phyloP scores from a whole-genome alignment of 139 green algal species.

The Choricystis sp. region DNA sequence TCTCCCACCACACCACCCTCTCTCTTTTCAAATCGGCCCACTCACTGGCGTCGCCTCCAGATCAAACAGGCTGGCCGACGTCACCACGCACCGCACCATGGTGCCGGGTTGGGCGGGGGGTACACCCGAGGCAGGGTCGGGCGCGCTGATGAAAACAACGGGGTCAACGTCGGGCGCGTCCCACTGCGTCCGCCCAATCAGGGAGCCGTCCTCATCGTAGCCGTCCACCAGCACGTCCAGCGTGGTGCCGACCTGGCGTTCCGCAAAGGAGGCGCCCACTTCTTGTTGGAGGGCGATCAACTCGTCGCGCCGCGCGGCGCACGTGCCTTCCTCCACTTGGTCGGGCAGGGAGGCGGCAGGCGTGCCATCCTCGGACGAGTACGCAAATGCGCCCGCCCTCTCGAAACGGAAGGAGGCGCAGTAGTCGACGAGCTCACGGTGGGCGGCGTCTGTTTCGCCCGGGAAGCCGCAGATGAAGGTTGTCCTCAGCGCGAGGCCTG shows the following conservation, averaged over 20 bases:
- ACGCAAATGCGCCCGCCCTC: conserved; percentile 69
- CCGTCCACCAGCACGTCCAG: conserved; percentile 58
- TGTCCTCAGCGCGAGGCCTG: conserved; percentile 62
- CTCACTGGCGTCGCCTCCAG: conserved; percentile 50
- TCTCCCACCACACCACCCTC: too few relatives aligned
- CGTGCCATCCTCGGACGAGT: conserved; percentile 74
- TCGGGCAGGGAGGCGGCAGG: conserved; percentile 48
- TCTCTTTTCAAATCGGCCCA: not conserved
- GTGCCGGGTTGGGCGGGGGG: conserved; percentile 32
- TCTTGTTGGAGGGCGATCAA: conserved; percentile 57
- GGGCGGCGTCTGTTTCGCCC: conserved; percentile 50
- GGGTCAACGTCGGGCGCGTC: conserved; percentile 59
- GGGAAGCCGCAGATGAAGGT: conserved; percentile 83
- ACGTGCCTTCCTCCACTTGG: conserved; percentile 18
- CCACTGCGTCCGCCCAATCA: conserved; percentile 49
- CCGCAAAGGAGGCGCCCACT: conserved; percentile 42
- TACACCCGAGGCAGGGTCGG: conserved; percentile 9
- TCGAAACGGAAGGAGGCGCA: conserved; percentile 52
- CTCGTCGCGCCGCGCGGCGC: conserved; percentile 53
- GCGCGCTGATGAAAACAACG: conserved; percentile 48
- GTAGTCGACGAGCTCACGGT: conserved; percentile 63
- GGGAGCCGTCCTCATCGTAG: conserved; percentile 49
- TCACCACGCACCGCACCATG: conserved; percentile 44
- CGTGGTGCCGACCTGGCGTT: conserved; percentile 40
- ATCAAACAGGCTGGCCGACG: conserved; percentile 49